These are phyloP conservation scores for Ophiocordyceps australis DNA, from an alignment of 2,329 filamentous ascomycete species.

Conservation along the genomic window DNA sequence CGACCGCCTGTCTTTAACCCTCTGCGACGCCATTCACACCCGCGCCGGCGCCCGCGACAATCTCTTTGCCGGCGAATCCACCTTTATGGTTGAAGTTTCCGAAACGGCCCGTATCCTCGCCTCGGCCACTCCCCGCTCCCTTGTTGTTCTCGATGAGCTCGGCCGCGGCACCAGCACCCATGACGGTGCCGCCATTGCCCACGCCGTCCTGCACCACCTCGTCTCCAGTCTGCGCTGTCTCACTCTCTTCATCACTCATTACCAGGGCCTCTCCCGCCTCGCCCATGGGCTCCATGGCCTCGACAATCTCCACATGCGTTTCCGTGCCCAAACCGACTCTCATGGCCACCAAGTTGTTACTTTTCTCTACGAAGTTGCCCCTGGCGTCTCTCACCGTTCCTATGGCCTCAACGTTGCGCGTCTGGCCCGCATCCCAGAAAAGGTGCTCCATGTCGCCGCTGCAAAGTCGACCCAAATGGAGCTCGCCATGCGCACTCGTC, in stretches of 20 bases:
- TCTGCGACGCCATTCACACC: slow-evolving; percentile 83
- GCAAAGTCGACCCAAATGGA: slow-evolving; percentile 69
- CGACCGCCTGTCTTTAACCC: slow-evolving; percentile 51
- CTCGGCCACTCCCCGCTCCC: slow-evolving; percentile 62
- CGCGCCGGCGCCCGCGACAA: slow-evolving; percentile 95
- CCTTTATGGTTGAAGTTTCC: slow-evolving; percentile 94
- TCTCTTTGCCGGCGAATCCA: slow-evolving; percentile 83
- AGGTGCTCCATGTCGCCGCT: slow-evolving; percentile 64
- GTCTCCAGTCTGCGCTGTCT: slow-evolving; percentile 57
- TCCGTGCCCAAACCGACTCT: slow-evolving; percentile 28
- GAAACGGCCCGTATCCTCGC: slow-evolving; percentile 87
- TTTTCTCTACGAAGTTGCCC: slow-evolving; percentile 82
- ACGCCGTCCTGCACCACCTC: slow-evolving; percentile 75
- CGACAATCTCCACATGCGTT: slow-evolving; percentile 88
- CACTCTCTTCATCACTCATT: slow-evolving; percentile 94
- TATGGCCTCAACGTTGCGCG: slow-evolving; percentile 90
- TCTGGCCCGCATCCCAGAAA: slow-evolving; percentile 61
- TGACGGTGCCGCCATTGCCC: slow-evolving; percentile 89
- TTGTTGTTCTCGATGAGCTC: slow-evolving; percentile 89
- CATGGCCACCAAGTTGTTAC: slow-evolving; percentile 62
- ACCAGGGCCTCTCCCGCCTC: slow-evolving; percentile 64
- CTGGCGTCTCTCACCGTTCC: slow-evolving; percentile 81
- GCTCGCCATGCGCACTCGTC: slow-evolving; percentile 45
- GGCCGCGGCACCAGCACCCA: slow-evolving; percentile 88
- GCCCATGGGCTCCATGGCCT: slow-evolving; percentile 52